Percentiles rank a stretch among this genome's conserved stretches.
Evolutionary conservation across 2,329 filamentous ascomycete genomes (phyloP).

Genomic region (Davidsoniella australis): DNA sequence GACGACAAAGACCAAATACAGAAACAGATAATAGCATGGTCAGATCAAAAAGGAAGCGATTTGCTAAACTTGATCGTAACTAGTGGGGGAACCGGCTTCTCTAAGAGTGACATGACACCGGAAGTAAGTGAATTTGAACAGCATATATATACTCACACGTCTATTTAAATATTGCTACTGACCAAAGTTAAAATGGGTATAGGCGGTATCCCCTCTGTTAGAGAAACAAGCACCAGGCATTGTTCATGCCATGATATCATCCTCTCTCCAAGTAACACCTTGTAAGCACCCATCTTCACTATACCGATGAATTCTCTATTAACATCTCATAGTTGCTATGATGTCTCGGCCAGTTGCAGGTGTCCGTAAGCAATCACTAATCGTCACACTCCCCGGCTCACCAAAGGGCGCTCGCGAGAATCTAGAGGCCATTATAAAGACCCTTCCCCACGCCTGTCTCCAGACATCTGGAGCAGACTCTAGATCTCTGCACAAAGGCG

Average conservation of each 20-base stretch:
- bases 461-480: slow-evolving; percentile 78
- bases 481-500: slow-evolving; percentile 59
- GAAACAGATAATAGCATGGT: slow-evolving; percentile 51
- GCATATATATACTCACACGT: neutral
- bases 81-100: slow-evolving; percentile 88
- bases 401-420: slow-evolving; percentile 94
- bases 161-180: slow-evolving; percentile 10
- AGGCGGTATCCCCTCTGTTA: slow-evolving; percentile 65
- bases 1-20: slow-evolving; percentile 66
- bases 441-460: slow-evolving; percentile 86
- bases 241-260: slow-evolving; percentile 84
- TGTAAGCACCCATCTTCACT: slow-evolving; percentile 40
- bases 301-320: slow-evolving; percentile 7
- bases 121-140: slow-evolving; percentile 38
- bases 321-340: slow-evolving; percentile 53
- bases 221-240: slow-evolving; percentile 78
- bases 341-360: slow-evolving; percentile 93
- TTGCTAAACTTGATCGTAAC: slow-evolving; percentile 64
- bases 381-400: slow-evolving; percentile 82
- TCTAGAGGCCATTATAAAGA: slow-evolving; percentile 68
- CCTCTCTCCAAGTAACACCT: slow-evolving; percentile 71
- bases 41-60: slow-evolving; percentile 40
- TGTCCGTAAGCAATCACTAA: slow-evolving; percentile 61
- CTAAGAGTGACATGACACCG: slow-evolving; percentile 67
- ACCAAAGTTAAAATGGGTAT: neutral